phyloP scores from a whole-genome alignment of 1,284 basidiomycete genomes.

The Veloboletus limbatus region DNA sequence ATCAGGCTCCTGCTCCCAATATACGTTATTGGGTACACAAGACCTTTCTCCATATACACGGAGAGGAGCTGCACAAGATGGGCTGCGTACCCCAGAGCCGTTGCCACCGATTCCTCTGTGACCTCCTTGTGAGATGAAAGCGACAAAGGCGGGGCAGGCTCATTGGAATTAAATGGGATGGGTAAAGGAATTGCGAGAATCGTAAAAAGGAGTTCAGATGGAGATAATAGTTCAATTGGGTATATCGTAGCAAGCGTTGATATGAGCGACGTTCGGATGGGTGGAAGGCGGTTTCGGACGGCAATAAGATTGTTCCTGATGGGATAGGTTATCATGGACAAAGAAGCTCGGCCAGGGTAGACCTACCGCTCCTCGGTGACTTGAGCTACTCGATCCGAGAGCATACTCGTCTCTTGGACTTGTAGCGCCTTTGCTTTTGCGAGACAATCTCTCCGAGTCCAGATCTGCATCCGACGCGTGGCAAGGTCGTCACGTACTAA shows the following conservation, averaged over 20 bases:
- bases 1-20: slow-evolving; percentile 87
- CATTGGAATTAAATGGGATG: slow-evolving; percentile 71
- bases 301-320: slow-evolving; percentile 44
- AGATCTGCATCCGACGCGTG: slow-evolving; percentile 41
- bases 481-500: slow-evolving; percentile 45
- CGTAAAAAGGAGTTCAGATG: slow-evolving; percentile 80
- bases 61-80: slow-evolving; percentile 81
- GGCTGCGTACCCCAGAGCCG: slow-evolving; percentile 85
- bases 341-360: slow-evolving; percentile 2
- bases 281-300: slow-evolving; percentile 49
- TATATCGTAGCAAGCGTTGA: slow-evolving; percentile 79
- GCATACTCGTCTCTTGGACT: slow-evolving; percentile 36
- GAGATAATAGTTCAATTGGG: slow-evolving; percentile 81
- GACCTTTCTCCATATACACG: slow-evolving; percentile 70
- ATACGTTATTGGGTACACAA: slow-evolving; percentile 88
- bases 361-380: slow-evolving; percentile 28
- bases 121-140: slow-evolving; percentile 66
- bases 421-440: slow-evolving; percentile 43
- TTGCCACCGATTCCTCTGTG: slow-evolving; percentile 81
- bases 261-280: slow-evolving; percentile 66
- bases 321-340: slow-evolving; percentile 3
- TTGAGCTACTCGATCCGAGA: slow-evolving; percentile 34
- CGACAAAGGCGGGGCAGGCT: slow-evolving; percentile 82
- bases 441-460: slow-evolving; percentile 48
- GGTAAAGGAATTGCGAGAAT: slow-evolving; percentile 83